Conservation (phyloP, 139 green algal genomes). For the Gonium pectorale region DNA sequence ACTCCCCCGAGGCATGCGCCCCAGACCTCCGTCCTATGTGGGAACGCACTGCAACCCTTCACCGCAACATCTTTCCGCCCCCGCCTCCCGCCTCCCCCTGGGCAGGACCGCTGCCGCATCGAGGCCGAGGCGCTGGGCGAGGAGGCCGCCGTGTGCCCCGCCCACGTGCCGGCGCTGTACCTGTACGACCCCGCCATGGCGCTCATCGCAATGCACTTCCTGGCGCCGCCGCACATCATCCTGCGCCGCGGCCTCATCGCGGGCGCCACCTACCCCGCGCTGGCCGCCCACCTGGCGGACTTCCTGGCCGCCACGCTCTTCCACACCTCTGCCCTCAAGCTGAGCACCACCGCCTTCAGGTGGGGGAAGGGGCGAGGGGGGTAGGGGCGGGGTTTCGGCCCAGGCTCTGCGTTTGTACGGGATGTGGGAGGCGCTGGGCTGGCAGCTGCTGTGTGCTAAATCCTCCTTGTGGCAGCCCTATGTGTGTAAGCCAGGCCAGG, state of each 20-base stretch:
- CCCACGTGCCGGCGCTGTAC: conserved; percentile 84
- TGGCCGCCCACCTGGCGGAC: conserved; percentile 79
- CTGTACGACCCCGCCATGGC: conserved; percentile 63
- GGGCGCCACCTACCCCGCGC: conserved; percentile 76
- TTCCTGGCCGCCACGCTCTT: conserved; percentile 92
- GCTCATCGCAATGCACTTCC: conserved; percentile 90
- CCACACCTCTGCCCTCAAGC: conserved; percentile 82
- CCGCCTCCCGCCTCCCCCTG: background rate
- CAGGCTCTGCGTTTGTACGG: too few species aligned
- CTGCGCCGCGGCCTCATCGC: conserved; percentile 80
- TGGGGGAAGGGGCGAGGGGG: too few species aligned
- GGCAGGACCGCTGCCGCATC: conserved; percentile 78
- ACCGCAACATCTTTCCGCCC: too few species aligned
- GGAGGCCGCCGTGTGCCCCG: conserved; percentile 72
- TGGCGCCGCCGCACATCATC: conserved; percentile 89
- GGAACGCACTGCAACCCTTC: too few species aligned
- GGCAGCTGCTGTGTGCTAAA: too few species aligned
- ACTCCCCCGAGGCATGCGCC: too few species aligned
- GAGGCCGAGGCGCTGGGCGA: conserved; percentile 77
- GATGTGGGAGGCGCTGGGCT: too few species aligned
- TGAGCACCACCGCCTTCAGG: conserved; percentile 72
- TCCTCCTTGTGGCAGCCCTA: too few species aligned
- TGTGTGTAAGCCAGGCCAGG: too few species aligned
- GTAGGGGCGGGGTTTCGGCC: too few species aligned
- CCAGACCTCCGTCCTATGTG: too few species aligned